phyloP scores from a whole-genome alignment of 2,329 filamentous ascomycete genomes.

The Pestalotiopsis sp. region DNA sequence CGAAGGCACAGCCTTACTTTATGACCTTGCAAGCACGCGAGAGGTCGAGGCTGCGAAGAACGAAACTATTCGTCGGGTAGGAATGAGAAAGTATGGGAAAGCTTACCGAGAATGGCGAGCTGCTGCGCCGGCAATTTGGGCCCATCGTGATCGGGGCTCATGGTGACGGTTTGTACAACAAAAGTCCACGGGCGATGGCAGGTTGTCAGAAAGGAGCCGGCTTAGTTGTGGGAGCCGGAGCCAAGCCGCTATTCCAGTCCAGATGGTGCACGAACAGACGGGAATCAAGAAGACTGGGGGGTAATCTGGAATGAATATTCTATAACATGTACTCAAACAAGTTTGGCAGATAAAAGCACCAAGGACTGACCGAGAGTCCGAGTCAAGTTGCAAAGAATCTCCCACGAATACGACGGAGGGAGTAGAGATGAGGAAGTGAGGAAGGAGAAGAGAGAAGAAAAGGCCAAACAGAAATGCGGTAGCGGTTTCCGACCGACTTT shows the following conservation, averaged over 20 bases:
- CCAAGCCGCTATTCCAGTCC: background rate
- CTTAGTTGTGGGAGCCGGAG: background rate
- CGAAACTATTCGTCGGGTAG: background rate
- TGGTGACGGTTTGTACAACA: conserved; percentile 1
- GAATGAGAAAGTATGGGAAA: conserved; percentile 17
- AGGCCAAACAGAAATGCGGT: background rate
- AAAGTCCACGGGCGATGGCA: background rate
- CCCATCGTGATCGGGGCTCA: conserved; percentile 27
- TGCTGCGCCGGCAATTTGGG: conserved; percentile 76
- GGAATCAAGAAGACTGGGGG: background rate
- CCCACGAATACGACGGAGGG: conserved; percentile 3
- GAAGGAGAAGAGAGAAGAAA: background rate
- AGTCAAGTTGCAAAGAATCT: conserved; percentile 12
- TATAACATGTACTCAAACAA: background rate
- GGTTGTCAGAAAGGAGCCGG: background rate
- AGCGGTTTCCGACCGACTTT: background rate
- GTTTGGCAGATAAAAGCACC: background rate
- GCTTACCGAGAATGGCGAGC: conserved; percentile 74
- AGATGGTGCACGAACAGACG: background rate
- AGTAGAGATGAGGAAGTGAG: background rate
- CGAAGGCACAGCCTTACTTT: background rate
- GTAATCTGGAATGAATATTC: background rate
- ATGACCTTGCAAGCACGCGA: background rate
- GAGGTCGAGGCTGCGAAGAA: background rate
- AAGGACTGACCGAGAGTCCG: background rate